Conservation (phyloP, 139 green algal genomes). For the Mychonastes homosphaera region DNA sequence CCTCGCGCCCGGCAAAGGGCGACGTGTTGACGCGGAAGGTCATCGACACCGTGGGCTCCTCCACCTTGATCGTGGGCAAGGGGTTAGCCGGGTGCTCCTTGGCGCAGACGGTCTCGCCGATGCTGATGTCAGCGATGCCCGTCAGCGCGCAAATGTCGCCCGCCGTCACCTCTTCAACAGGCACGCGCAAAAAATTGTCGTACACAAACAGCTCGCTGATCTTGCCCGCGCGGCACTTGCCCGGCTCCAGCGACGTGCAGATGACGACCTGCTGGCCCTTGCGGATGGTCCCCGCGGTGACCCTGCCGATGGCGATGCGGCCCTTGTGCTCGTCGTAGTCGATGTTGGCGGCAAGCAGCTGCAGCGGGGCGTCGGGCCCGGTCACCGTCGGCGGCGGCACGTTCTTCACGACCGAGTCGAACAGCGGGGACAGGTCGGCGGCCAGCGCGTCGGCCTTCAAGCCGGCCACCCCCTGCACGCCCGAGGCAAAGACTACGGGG, state of each 20-base stretch:
- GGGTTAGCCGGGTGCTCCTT: constrained; percentile 39
- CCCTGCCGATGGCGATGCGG: constrained; percentile 83
- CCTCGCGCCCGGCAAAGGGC: constrained; percentile 91
- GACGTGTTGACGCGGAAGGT: constrained; percentile 91
- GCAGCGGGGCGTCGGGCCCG: constrained; percentile 60
- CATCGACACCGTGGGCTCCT: constrained; percentile 97
- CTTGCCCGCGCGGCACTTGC: constrained; percentile 42
- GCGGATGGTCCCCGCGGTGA: constrained; percentile 63
- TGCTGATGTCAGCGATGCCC: constrained; percentile 62
- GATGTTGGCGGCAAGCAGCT: constrained; percentile 91
- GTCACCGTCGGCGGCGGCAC: too few relatives aligned
- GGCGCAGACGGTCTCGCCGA: constrained; percentile 90
- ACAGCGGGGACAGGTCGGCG: constrained; percentile 84
- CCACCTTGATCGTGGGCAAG: constrained; percentile 89
- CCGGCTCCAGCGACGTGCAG: constrained; percentile 22
- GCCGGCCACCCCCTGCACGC: constrained; percentile 82
- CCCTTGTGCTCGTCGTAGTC: constrained; percentile 95
- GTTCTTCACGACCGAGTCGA: constrained; percentile 81
- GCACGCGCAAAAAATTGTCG: constrained; percentile 73
- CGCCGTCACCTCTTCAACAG: constrained; percentile 61
- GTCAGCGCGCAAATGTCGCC: constrained; percentile 89
- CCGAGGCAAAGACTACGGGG: constrained; percentile 87
- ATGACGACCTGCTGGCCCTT: constrained; percentile 24
- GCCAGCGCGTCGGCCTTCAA: constrained; percentile 40
- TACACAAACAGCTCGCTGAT: constrained; percentile 94